phyloP scores from a whole-genome alignment of 2,329 filamentous ascomycete genomes.

The Penicillium sp. region DNA sequence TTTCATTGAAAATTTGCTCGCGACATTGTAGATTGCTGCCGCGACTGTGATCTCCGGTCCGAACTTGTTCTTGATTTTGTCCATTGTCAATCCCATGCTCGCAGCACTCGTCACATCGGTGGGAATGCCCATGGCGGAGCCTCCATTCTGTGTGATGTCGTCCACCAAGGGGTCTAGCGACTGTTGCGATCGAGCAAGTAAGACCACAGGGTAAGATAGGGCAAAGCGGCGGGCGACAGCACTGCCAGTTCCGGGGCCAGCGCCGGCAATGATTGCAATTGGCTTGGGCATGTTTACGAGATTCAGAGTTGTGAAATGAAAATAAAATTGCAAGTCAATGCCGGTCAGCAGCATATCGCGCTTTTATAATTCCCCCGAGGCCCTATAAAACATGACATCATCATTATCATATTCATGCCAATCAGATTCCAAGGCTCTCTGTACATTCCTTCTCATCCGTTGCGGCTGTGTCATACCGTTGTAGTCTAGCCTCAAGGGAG shows the following conservation, averaged over 20 bases:
- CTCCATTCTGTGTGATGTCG: conserved; percentile 68
- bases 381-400: too few species aligned
- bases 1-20: conserved; percentile 35
- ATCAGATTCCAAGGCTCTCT: too few species aligned
- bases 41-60: conserved; percentile 13
- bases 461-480: too few species aligned
- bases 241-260: conserved; percentile 20
- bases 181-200: conserved; percentile 69
- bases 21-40: conserved; percentile 57
- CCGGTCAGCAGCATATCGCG: too few species aligned
- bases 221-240: conserved; percentile 59
- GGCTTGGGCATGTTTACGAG: conserved; percentile 7
- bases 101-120: conserved; percentile 62
- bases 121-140: conserved; percentile 69
- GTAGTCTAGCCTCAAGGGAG: too few species aligned
- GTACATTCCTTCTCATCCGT: too few species aligned
- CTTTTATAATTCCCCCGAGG: too few species aligned
- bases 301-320: too few species aligned
- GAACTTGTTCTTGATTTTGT: conserved; percentile 13
- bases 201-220: conserved; percentile 68
- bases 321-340: too few species aligned
- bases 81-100: conserved; percentile 42
- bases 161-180: conserved; percentile 67
- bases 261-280: conserved; percentile 25
- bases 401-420: too few species aligned